These are phyloP conservation scores for Fusarium lateritium DNA, from an alignment of 2,329 filamentous ascomycete species.

Conservation along the genomic window DNA sequence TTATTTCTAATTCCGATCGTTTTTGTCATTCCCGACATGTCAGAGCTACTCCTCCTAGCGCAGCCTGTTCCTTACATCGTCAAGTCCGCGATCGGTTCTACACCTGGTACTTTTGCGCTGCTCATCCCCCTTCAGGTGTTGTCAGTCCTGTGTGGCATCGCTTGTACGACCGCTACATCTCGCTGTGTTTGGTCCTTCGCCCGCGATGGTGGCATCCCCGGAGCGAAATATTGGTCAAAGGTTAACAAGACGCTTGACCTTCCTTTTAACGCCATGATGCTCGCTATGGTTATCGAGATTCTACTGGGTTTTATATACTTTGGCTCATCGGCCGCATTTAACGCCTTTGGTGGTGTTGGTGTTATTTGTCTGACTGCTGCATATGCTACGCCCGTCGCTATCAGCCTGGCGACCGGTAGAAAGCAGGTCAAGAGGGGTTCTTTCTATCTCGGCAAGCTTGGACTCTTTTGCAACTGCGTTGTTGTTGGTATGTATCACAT, in stretches of 20 bases:
- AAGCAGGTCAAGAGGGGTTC: slow-evolving; percentile 13
- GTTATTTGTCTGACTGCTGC: slow-evolving; percentile 20
- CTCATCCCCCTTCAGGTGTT: slow-evolving; percentile 17
- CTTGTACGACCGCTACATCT: slow-evolving; percentile 21
- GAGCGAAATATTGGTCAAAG: slow-evolving; percentile 13
- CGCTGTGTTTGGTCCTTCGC: slow-evolving; percentile 25
- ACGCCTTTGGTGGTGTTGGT: slow-evolving; percentile 19
- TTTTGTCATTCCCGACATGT: slow-evolving; percentile 77
- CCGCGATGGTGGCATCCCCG: slow-evolving; percentile 25
- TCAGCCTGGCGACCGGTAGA: slow-evolving; percentile 7
- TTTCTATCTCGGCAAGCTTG: slow-evolving; percentile 17
- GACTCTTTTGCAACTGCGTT: slow-evolving; percentile 6
- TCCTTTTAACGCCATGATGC: slow-evolving; percentile 25
- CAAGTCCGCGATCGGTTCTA: slow-evolving; percentile 51
- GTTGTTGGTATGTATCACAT: slow-evolving; percentile 13
- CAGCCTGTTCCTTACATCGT: slow-evolving; percentile 77
- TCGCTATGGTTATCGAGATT: slow-evolving; percentile 12
- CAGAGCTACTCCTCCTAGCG: slow-evolving; percentile 65
- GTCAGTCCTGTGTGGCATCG: slow-evolving; percentile 18
- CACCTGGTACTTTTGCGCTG: slow-evolving; percentile 5
- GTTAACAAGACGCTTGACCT: slow-evolving; percentile 10
- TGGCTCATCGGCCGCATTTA: slow-evolving; percentile 17
- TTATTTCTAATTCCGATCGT: slow-evolving; percentile 77
- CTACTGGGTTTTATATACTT: slow-evolving; percentile 26
- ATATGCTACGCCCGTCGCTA: slow-evolving; percentile 20